Percentiles rank a stretch among this genome's conserved stretches.
Evolutionary conservation across 2,329 filamentous ascomycete species (phyloP).

Genomic region (Claviceps sp.): DNA sequence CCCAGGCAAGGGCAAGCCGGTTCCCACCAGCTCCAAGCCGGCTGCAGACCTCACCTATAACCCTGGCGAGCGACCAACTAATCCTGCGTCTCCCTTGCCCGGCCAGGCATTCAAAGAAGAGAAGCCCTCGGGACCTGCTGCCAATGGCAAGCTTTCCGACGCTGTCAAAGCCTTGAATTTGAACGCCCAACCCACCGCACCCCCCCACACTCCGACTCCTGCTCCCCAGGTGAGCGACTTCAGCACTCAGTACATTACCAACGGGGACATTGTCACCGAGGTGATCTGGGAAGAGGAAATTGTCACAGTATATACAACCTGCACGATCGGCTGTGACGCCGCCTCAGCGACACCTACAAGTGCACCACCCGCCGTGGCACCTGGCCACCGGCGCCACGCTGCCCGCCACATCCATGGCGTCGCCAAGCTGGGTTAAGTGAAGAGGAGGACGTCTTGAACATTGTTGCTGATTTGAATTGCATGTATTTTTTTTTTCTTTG

Average conservation of each 20-base stretch:
- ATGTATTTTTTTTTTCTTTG: constrained; percentile 1
- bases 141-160: neutral
- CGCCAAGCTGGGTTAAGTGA: constrained; percentile 13
- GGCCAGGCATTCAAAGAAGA: constrained; percentile 30
- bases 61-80: constrained; percentile 20
- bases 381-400: constrained; percentile 15
- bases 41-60: constrained; percentile 21
- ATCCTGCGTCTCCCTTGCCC: constrained; percentile 22
- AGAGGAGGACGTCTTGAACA: constrained; percentile 6
- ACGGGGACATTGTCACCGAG: constrained; percentile 36
- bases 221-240: constrained; percentile 20
- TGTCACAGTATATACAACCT: constrained; percentile 36
- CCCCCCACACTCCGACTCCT: constrained; percentile 6
- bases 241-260: constrained; percentile 41
- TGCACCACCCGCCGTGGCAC: constrained; percentile 8
- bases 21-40: constrained; percentile 4
- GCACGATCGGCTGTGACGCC: constrained; percentile 25
- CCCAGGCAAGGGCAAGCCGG: too few relatives aligned
- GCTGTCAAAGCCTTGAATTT: neutral
- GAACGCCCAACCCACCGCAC: constrained; percentile 5
- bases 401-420: constrained; percentile 28
- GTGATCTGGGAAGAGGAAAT: constrained; percentile 43
- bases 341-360: neutral
- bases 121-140: neutral
- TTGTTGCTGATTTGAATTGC: constrained; percentile 6